Conservation (phyloP, 164 flowering plant species). For the Annona cherimola region DNA sequence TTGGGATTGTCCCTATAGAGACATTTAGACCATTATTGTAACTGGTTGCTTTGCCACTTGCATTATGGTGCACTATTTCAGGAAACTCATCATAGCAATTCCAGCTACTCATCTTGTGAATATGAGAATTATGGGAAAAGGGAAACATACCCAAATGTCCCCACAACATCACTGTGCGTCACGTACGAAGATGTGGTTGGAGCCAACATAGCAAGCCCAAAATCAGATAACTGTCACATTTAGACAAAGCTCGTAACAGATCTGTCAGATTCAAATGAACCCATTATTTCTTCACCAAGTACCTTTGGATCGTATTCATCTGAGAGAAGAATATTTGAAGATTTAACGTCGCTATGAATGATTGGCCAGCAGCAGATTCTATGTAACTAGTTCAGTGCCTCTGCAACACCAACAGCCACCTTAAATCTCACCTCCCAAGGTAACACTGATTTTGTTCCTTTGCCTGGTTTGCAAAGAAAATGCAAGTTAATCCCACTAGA, state of each 20-base stretch:
- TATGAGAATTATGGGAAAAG: too few species aligned
- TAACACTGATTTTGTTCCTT: constrained; percentile 26
- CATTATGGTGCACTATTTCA: too few species aligned
- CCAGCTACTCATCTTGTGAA: too few species aligned
- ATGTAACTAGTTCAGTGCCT: constrained; percentile 78
- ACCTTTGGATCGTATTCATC: constrained; percentile 75
- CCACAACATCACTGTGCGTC: constrained; percentile 65
- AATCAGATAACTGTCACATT: constrained; percentile 69
- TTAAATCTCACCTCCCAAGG: constrained; percentile 73
- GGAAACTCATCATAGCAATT: too few species aligned
- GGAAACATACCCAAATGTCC: constrained; percentile 61
- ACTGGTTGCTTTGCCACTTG: too few species aligned
- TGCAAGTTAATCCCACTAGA: neutral
- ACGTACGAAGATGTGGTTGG: constrained; percentile 43
- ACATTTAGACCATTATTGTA: too few species aligned
- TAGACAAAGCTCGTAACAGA: neutral
- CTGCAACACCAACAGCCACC: constrained; percentile 69
- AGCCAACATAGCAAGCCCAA: constrained; percentile 95
- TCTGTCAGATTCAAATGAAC: neutral
- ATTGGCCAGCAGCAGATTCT: constrained; percentile 50
- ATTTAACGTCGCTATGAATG: constrained; percentile 87
- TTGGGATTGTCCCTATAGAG: too few species aligned
- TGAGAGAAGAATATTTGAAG: constrained; percentile 87
- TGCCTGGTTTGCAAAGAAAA: constrained; percentile 21
- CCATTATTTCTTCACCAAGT: neutral